Conservation (phyloP, 495 filamentous ascomycete genomes). For the Aspergillus homomorphus region DNA sequence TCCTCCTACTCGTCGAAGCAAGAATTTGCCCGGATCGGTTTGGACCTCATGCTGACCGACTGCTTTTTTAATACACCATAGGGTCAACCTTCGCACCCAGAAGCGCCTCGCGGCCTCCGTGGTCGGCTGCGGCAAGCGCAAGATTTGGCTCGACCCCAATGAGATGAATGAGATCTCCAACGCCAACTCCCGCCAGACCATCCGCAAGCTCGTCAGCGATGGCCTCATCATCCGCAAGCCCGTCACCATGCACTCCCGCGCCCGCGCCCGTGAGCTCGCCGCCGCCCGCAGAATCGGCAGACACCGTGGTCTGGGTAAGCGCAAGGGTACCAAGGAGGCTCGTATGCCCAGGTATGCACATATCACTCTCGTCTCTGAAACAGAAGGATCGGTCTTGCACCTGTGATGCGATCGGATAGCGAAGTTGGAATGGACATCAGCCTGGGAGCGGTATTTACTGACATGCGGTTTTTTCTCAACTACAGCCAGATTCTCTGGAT, state of each 20-base stretch:
- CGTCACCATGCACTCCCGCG: slow-evolving; percentile 98
- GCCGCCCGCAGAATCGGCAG: slow-evolving; percentile 86
- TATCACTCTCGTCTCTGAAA: slow-evolving; percentile 1
- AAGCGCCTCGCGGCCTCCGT: slow-evolving; percentile 99
- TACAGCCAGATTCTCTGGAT: slow-evolving; percentile 95
- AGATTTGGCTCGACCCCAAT: slow-evolving; percentile 99
- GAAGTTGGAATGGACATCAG: background rate
- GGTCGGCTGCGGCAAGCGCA: slow-evolving; percentile 96
- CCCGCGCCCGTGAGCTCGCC: slow-evolving; percentile 86
- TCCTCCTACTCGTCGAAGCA: slow-evolving; percentile 14
- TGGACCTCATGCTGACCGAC: slow-evolving; percentile 36
- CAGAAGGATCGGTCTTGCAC: slow-evolving; percentile 1
- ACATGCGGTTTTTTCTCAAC: slow-evolving; percentile 16
- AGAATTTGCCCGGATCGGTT: slow-evolving; percentile 15
- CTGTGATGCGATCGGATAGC: background rate
- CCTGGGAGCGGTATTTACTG: background rate
- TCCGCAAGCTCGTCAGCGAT: slow-evolving; percentile 99
- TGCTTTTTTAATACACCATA: slow-evolving; percentile 42
- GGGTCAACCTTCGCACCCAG: slow-evolving; percentile 99
- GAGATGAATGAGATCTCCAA: slow-evolving; percentile 99
- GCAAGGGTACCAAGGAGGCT: slow-evolving; percentile 99
- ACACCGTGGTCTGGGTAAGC: slow-evolving; percentile 99
- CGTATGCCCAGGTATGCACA: slow-evolving; percentile 91
- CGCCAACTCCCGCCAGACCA: slow-evolving; percentile 99
- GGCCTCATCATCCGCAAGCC: slow-evolving; percentile 99